A percentile compares a stretch with the other conserved stretches of the same genome.
Evolutionary conservation across 331 rosid species (phyloP).

Genomic region (Quercus lobata): DNA sequence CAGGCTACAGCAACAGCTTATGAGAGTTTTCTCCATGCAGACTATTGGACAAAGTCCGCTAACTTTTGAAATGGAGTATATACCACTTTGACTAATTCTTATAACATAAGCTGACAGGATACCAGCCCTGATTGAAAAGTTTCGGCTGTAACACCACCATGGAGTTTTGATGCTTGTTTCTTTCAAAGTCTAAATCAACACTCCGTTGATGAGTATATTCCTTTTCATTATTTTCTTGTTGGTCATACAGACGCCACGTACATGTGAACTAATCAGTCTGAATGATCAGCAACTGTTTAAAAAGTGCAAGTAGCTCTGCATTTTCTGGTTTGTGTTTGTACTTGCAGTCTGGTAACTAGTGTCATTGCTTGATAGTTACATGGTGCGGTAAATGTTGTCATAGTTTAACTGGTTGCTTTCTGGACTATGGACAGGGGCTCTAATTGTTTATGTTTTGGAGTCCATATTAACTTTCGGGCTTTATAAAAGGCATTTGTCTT

Average conservation of each 20-base stretch:
- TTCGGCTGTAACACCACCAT: constrained; percentile 29
- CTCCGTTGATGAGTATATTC: constrained; percentile 26
- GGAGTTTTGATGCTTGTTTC: constrained; percentile 22
- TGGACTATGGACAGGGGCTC: background rate
- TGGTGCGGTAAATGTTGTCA: background rate
- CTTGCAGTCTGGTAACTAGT: too few relatives aligned
- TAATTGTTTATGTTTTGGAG: too few relatives aligned
- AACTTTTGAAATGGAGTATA: background rate
- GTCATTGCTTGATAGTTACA: background rate
- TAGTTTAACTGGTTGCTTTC: background rate
- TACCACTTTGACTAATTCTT: too few relatives aligned
- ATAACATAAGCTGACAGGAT: too few relatives aligned
- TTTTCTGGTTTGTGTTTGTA: background rate
- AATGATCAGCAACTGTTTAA: constrained; percentile 22
- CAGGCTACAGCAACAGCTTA: constrained; percentile 46
- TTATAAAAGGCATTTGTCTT: too few relatives aligned
- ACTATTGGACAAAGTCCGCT: constrained; percentile 40
- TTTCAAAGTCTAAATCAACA: constrained; percentile 23
- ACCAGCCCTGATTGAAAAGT: background rate
- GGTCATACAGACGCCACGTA: constrained; percentile 25
- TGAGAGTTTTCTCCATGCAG: constrained; percentile 64
- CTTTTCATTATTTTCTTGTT: background rate
- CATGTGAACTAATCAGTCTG: constrained; percentile 29
- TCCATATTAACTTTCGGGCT: too few relatives aligned
- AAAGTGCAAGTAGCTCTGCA: background rate